phyloP scores from a whole-genome alignment of 352 stramenopile species.

The Globisporangium solare region DNA sequence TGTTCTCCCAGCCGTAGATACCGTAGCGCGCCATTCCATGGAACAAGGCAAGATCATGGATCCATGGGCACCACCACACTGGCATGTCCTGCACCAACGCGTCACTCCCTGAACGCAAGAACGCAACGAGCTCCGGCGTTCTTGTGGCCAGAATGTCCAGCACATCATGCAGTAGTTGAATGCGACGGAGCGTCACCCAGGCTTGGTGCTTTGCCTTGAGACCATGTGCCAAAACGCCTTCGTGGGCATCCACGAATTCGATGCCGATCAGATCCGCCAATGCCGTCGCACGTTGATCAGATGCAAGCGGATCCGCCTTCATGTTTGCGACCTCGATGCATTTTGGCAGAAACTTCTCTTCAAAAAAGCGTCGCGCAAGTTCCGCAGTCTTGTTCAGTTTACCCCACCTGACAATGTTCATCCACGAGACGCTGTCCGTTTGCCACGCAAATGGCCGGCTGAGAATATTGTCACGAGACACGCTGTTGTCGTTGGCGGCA shows the following conservation, averaged over 20 bases:
- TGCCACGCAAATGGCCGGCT: slow-evolving; percentile 61
- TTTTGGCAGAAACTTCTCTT: slow-evolving; percentile 71
- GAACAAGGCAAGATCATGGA: slow-evolving; percentile 76
- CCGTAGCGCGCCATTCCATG: slow-evolving; percentile 79
- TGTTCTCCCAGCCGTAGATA: slow-evolving; percentile 64
- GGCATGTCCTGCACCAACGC: slow-evolving; percentile 72
- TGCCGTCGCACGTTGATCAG: slow-evolving; percentile 69
- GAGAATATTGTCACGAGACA: slow-evolving; percentile 23
- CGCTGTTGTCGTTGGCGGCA: slow-evolving; percentile 7
- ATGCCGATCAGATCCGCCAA: slow-evolving; percentile 78
- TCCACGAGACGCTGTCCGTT: slow-evolving; percentile 79
- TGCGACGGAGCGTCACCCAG: slow-evolving; percentile 75
- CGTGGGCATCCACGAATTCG: slow-evolving; percentile 82
- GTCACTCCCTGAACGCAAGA: slow-evolving; percentile 55
- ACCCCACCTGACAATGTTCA: slow-evolving; percentile 78
- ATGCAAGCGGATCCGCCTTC: slow-evolving; percentile 70
- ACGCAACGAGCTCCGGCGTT: slow-evolving; percentile 30
- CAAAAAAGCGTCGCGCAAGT: slow-evolving; percentile 55
- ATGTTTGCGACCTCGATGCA: slow-evolving; percentile 75
- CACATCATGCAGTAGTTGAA: slow-evolving; percentile 69
- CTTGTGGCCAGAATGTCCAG: slow-evolving; percentile 48
- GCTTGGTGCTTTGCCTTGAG: slow-evolving; percentile 83
- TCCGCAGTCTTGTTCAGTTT: slow-evolving; percentile 78
- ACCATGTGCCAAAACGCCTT: slow-evolving; percentile 77
- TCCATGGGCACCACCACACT: slow-evolving; percentile 88